These are phyloP conservation scores for Oidiodendron maius DNA, from an alignment of 495 filamentous ascomycete genomes.

Conservation along the genomic window DNA sequence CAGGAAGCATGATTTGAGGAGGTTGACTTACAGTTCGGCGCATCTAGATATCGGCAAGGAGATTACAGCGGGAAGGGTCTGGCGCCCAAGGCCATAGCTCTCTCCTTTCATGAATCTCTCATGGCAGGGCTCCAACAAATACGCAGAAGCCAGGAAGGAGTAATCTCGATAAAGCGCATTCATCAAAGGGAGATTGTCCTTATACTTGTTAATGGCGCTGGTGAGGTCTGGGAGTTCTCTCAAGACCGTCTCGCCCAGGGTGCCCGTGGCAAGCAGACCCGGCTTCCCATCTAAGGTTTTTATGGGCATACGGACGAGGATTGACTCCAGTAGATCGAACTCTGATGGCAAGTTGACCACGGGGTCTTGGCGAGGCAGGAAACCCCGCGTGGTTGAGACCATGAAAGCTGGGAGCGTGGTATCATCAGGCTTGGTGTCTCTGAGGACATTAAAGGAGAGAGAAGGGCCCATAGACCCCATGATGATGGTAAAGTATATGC, in stretches of 20 bases:
- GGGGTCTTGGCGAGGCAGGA: slow-evolving; percentile 63
- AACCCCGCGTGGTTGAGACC: slow-evolving; percentile 78
- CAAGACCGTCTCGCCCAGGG: slow-evolving; percentile 62
- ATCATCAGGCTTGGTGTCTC: slow-evolving; percentile 53
- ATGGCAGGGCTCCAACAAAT: slow-evolving; percentile 92
- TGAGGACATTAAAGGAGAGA: slow-evolving; percentile 41
- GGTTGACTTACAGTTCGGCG: slow-evolving; percentile 64
- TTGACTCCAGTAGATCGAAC: slow-evolving; percentile 61
- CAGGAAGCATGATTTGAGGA: neutral
- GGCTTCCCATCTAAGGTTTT: slow-evolving; percentile 59
- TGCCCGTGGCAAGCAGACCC: slow-evolving; percentile 68
- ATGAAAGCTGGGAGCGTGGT: slow-evolving; percentile 72
- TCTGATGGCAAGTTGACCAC: slow-evolving; percentile 54
- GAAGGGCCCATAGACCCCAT: slow-evolving; percentile 22
- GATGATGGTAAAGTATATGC: slow-evolving; percentile 6
- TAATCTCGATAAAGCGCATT: slow-evolving; percentile 87
- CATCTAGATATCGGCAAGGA: slow-evolving; percentile 70
- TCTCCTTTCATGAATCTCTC: slow-evolving; percentile 59
- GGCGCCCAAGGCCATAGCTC: slow-evolving; percentile 68
- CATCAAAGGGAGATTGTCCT: slow-evolving; percentile 62
- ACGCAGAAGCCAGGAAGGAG: slow-evolving; percentile 80
- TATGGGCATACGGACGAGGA: slow-evolving; percentile 72
- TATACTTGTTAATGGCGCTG: slow-evolving; percentile 60
- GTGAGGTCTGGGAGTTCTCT: slow-evolving; percentile 70
- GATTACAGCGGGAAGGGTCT: slow-evolving; percentile 61